Percentiles rank a stretch among this genome's conserved stretches.
Conservation (phyloP, 176 grass and related monocot genomes). For the Bothriochloa decipiens region DNA sequence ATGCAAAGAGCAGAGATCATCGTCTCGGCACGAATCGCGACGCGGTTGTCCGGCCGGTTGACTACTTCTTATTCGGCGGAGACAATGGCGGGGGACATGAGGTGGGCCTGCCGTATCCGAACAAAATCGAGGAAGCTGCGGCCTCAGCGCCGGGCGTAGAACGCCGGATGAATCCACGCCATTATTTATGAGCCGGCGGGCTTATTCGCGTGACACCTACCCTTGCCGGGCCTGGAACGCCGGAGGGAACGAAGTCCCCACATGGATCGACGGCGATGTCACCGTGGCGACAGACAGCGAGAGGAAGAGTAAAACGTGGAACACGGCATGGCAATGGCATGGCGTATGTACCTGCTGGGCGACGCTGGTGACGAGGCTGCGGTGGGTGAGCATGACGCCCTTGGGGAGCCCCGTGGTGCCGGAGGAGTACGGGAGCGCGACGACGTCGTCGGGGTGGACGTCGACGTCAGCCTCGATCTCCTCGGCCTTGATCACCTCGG, state of each 20-base stretch:
- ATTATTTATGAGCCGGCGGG: background rate
- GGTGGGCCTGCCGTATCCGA: background rate
- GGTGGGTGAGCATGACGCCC: conserved; percentile 97
- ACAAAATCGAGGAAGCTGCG: background rate
- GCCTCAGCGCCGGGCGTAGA: too few relatives aligned
- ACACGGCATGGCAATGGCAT: too few relatives aligned
- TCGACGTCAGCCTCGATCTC: conserved; percentile 48
- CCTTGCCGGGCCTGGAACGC: background rate
- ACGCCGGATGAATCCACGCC: background rate
- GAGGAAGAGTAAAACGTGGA: background rate
- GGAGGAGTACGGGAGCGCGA: conserved; percentile 81
- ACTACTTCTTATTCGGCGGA: background rate
- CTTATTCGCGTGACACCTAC: background rate
- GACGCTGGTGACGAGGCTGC: conserved; percentile 93
- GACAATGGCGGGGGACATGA: background rate
- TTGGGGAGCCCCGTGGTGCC: conserved; percentile 88
- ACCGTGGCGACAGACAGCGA: background rate
- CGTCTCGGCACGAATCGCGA: background rate
- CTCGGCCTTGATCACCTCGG: conserved; percentile 44
- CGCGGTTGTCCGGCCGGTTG: background rate
- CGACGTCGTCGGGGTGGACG: conserved; percentile 71
- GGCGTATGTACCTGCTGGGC: conserved; percentile 63
- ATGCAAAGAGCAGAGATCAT: background rate
- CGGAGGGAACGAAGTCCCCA: too few relatives aligned
- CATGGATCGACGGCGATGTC: background rate